These are phyloP conservation scores for Pythium guiyangense DNA, from an alignment of 352 stramenopile genomes.

Conservation along the genomic window DNA sequence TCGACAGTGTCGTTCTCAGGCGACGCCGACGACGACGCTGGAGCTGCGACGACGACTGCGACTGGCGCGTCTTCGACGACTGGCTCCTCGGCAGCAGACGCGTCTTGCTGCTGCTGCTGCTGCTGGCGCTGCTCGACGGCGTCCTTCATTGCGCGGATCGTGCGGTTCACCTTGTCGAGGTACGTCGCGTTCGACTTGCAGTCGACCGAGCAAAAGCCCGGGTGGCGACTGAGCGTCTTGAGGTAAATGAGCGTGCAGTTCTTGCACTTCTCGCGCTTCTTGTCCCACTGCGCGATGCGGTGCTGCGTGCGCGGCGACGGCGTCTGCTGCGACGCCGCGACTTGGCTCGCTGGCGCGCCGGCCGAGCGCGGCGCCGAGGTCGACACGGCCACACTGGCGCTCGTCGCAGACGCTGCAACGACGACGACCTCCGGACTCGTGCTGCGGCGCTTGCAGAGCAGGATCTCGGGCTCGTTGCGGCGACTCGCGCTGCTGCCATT, in stretches of 20 bases:
- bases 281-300: conserved; percentile 78
- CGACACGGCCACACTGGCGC: not conserved
- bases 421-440: not conserved
- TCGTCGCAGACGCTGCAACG: not conserved
- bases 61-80: not conserved
- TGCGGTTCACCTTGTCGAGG: conserved; percentile 79
- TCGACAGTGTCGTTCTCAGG: not conserved
- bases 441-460: conserved; percentile 16
- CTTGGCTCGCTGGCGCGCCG: too few relatives aligned
- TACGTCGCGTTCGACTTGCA: conserved; percentile 87
- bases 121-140: conserved; percentile 50
- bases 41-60: conserved; percentile 1
- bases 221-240: conserved; percentile 73
- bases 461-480: conserved; percentile 22
- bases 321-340: conserved; percentile 4
- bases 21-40: not conserved
- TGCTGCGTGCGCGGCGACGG: conserved; percentile 12
- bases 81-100: not conserved
- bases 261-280: conserved; percentile 78
- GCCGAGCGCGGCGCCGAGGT: not conserved
- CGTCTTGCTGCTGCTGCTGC: conserved; percentile 23
- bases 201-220: conserved; percentile 82
- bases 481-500: too few relatives aligned
- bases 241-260: conserved; percentile 87
- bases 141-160: conserved; percentile 72